Evolutionary conservation across 257 asterid genomes (phyloP), one percentile per base, ranked within the genome.

Genomic region (Knoxia roxburghii): DNA sequence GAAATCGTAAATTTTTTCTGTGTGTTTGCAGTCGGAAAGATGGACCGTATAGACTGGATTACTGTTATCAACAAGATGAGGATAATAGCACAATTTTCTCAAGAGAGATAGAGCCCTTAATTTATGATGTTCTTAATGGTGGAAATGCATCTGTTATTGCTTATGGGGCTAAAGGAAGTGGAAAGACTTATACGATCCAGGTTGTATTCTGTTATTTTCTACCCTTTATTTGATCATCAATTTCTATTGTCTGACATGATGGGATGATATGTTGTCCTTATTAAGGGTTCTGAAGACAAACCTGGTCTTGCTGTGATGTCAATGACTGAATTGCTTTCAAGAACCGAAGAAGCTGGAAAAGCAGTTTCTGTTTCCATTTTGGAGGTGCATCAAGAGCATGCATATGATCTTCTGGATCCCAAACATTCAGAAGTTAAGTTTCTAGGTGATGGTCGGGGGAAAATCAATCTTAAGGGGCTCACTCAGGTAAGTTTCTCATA

Each of bases 151-250:
- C 96, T 0, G 51, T 89, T 50, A 68, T 93, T 78, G 98, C 94
- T 14, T 71, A 86, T 73, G 98, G 98, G 39, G 95, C 97, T 39
- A 85, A 82, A 72, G 91, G 95, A 71, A 89, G 97, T 78, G 97
- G 97, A 23, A 93, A 93, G 74, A 87, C 98, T 15, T 73, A 13
- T 60, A 80, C 82, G 23, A 77, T 86, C 59, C 92, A 86, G 94
- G 96, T 91, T 2, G 52, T 40, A 0, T 43, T 41, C 26, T 20
- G 57, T 53, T 15, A 58, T 62, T 60, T 32, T 43, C 23, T 59
- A 46, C 11, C 49, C 29, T 30, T 24, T 56, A 60, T 20, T 30
- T 64, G 21, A n/a, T 32, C 13, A 6, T 35, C 32, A 27, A 20
- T 32, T 70, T 40, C 29, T 24, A 20, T 65, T 43, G 58, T 48